Conservation (phyloP, 306 rosid genomes). For the Pterocarpus macrocarpus region DNA sequence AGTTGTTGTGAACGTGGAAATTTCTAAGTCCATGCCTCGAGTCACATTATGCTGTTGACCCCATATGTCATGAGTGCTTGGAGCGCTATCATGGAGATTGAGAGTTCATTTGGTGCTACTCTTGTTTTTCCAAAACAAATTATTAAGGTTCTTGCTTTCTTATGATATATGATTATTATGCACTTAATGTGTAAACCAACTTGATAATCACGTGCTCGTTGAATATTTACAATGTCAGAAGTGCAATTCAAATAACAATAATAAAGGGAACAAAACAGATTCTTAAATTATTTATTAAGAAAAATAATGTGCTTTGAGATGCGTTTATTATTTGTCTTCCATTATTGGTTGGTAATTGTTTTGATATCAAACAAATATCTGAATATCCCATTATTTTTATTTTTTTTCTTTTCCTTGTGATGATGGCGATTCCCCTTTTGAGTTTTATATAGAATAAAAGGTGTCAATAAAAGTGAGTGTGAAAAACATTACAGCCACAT, state of each 20-base stretch:
- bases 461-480: not conserved
- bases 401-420: not conserved
- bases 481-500: not conserved
- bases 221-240: not conserved
- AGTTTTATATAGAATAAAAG: not conserved
- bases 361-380: no score
- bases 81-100: not conserved
- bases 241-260: not conserved
- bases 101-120: not conserved
- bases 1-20: conserved; percentile 16
- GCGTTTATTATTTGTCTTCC: not conserved
- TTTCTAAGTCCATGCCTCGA: not conserved
- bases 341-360: not conserved
- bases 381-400: not conserved
- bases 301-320: conserved; percentile 20
- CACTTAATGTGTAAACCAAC: not conserved
- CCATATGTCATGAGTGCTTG: not conserved
- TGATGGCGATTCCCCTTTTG: not conserved
- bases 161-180: no score
- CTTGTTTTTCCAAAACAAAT: not conserved
- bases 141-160: not conserved
- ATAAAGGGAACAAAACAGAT: no score
- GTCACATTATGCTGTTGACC: conserved; percentile 1
- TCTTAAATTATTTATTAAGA: not conserved
- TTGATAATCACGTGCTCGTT: not conserved